Percentiles rank a stretch among this genome's conserved stretches.
Conservation (phyloP, 805 yeast species). For the Schizosaccharomyces octosporus region DNA sequence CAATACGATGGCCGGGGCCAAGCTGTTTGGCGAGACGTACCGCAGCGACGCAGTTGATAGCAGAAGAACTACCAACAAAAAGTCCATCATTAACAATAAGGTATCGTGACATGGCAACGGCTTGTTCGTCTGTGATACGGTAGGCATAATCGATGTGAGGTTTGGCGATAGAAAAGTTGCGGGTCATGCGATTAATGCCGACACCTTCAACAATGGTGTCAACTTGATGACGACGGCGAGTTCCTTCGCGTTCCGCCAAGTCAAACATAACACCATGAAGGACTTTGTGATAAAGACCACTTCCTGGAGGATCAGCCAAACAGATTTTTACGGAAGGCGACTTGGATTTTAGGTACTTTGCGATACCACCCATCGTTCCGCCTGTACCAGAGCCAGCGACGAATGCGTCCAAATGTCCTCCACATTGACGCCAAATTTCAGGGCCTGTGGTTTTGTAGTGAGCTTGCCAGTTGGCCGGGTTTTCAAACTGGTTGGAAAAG, state of each 20-base stretch:
- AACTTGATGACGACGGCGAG: constrained; percentile 83
- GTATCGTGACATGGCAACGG: constrained; percentile 68
- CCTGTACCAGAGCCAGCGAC: constrained; percentile 94
- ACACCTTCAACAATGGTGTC: constrained; percentile 88
- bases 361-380: constrained; percentile 87
- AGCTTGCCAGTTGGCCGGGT: constrained; percentile 65
- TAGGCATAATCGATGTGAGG: constrained; percentile 49
- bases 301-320: constrained; percentile 88
- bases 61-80: constrained; percentile 82
- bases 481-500: constrained; percentile 90
- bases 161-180: constrained; percentile 55
- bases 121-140: constrained; percentile 56
- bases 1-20: constrained; percentile 42
- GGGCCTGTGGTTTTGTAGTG: constrained; percentile 79
- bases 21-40: constrained; percentile 27
- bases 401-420: constrained; percentile 43
- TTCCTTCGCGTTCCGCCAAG: constrained; percentile 68
- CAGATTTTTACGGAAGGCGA: constrained; percentile 24
- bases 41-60: constrained; percentile 82
- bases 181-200: constrained; percentile 69
- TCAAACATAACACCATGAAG: constrained; percentile 89
- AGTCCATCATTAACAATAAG: constrained; percentile 65
- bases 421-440: constrained; percentile 60
- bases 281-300: constrained; percentile 67
- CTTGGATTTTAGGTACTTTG: constrained; percentile 39